Evolutionary conservation across 306 rosid genomes (phyloP).

Genomic region (Pterocarpus macrocarpus): DNA sequence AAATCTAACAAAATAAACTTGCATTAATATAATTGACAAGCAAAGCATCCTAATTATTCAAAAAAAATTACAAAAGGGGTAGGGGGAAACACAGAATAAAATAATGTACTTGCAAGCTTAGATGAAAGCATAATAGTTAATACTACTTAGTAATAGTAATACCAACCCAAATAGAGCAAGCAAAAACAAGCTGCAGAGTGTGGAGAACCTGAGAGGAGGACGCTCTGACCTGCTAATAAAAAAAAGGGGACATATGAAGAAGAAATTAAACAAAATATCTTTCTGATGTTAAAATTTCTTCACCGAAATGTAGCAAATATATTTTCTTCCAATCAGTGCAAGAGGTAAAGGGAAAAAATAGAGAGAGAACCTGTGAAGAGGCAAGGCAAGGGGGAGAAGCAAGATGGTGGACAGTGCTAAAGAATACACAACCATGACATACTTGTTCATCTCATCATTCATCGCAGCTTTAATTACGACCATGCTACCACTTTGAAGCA

Average conservation of each 20-base stretch:
- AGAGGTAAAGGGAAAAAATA: neutral
- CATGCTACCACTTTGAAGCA: slow-evolving; percentile 53
- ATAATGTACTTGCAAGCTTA: neutral
- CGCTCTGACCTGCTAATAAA: slow-evolving; percentile 42
- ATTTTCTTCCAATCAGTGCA: neutral
- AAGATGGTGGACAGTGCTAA: slow-evolving; percentile 42
- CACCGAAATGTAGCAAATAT: neutral
- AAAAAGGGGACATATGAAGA: neutral
- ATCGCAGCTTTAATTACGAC: slow-evolving; percentile 47
- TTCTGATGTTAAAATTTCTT: neutral
- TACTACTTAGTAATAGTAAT: neutral
- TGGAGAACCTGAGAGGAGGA: slow-evolving; percentile 49
- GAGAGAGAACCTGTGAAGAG: slow-evolving; percentile 37
- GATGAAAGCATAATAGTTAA: neutral
- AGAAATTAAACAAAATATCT: neutral
- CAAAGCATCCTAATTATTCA: neutral
- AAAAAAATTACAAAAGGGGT: neutral
- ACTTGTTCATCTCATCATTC: slow-evolving; percentile 42
- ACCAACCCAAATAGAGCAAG: slow-evolving; percentile 52
- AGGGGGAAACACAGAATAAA: neutral
- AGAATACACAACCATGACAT: slow-evolving; percentile 48
- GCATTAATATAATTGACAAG: neutral
- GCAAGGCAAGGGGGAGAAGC: slow-evolving; percentile 45
- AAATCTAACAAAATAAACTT: neutral
- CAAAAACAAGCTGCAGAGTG: slow-evolving; percentile 48